Evolutionary conservation across 129 eudicot genomes (phyloP).

Genomic region (Arctium minus): DNA sequence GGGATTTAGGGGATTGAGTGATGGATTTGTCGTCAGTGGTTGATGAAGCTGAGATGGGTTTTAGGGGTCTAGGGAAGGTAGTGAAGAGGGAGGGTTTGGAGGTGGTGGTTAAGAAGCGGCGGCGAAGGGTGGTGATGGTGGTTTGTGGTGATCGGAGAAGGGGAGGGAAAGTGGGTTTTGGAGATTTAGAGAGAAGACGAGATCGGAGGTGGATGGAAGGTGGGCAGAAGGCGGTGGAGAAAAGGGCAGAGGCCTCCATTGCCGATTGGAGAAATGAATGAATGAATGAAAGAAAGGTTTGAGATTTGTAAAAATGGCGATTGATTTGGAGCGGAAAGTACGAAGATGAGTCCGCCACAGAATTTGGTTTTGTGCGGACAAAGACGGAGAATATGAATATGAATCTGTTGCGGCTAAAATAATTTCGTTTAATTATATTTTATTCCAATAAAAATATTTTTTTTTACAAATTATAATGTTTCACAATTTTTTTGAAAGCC

Average conservation of each 20-base stretch:
- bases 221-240: conserved; percentile 29
- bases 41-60: conserved; percentile 34
- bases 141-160: conserved; percentile 15
- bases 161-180: conserved; percentile 12
- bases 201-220: conserved; percentile 45
- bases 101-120: conserved; percentile 19
- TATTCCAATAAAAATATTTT: too few species aligned
- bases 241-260: conserved; percentile 61
- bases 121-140: conserved; percentile 11
- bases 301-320: conserved; percentile 24
- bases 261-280: not conserved
- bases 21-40: not conserved
- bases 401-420: not conserved
- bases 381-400: not conserved
- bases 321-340: not conserved
- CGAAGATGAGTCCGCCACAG: conserved; percentile 26
- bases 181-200: conserved; percentile 23
- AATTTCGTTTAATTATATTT: not conserved
- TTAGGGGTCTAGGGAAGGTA: conserved; percentile 22
- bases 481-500: too few species aligned
- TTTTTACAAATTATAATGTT: too few species aligned
- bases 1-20: conserved; percentile 25
- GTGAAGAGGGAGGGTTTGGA: conserved; percentile 28
- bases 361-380: not conserved
- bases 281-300: not conserved